Evolutionary conservation across 163 green algal species (phyloP).

Genomic region (Trebouxia gelatinosa): DNA sequence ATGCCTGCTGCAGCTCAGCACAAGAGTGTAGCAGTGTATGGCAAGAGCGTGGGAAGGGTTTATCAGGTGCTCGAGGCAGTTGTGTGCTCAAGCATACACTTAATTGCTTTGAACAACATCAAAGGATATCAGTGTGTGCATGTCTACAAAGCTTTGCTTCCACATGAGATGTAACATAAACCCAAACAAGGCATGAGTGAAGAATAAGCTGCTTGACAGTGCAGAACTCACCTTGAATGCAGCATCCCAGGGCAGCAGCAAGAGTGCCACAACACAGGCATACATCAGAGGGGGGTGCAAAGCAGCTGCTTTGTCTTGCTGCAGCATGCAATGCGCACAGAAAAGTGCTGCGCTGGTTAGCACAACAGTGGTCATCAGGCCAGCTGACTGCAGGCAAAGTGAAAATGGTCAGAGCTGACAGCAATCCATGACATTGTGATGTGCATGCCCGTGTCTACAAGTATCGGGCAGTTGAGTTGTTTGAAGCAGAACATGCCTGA

Average conservation of each 20-base stretch:
- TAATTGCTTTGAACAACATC: too few species aligned
- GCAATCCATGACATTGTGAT: too few species aligned
- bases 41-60: neutral
- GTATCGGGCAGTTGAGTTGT: neutral
- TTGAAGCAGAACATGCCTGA: slow-evolving; percentile 33
- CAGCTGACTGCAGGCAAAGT: slow-evolving; percentile 26
- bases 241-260: slow-evolving; percentile 55
- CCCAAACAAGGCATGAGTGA: too few species aligned
- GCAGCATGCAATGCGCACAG: slow-evolving; percentile 28
- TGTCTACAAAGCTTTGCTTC: too few species aligned
- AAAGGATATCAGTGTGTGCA: too few species aligned
- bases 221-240: slow-evolving; percentile 42
- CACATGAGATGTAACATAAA: too few species aligned
- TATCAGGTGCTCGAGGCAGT: neutral
- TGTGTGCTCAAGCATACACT: too few species aligned
- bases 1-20: neutral
- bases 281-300: slow-evolving; percentile 58
- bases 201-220: too few species aligned
- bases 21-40: neutral
- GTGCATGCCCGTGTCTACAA: too few species aligned
- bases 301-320: slow-evolving; percentile 31
- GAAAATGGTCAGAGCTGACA: too few species aligned
- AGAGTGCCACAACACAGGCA: slow-evolving; percentile 35
- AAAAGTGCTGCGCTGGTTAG: slow-evolving; percentile 48
- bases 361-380: slow-evolving; percentile 42